These are phyloP conservation scores for Bretziella fagacearum DNA, from an alignment of 2,329 filamentous ascomycete genomes.

Conservation along the genomic window DNA sequence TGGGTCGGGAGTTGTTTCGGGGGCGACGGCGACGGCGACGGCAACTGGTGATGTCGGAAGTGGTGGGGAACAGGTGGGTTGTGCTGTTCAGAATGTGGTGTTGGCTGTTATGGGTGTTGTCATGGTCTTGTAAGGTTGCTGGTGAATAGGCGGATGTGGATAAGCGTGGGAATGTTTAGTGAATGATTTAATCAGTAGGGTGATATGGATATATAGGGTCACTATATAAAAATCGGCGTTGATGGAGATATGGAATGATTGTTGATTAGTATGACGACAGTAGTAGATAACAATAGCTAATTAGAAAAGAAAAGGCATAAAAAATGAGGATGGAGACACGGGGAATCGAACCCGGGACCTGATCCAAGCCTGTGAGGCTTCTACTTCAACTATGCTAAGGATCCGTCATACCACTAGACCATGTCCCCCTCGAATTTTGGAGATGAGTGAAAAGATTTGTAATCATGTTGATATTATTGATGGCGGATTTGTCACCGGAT, in stretches of 20 bases:
- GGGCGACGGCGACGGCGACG: background rate
- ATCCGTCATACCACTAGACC: constrained; percentile 14
- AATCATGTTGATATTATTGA: background rate
- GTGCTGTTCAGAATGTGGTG: too few species aligned
- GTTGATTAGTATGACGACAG: too few species aligned
- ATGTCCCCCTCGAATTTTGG: constrained; percentile 5
- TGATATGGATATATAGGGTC: too few species aligned
- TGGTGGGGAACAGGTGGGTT: background rate
- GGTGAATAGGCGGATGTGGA: too few species aligned
- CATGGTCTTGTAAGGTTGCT: too few species aligned
- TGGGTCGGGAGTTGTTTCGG: background rate
- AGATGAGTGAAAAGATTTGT: background rate
- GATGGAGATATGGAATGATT: too few species aligned
- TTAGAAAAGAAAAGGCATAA: background rate
- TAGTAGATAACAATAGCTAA: too few species aligned
- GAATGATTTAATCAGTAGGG: too few species aligned
- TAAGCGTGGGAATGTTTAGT: too few species aligned
- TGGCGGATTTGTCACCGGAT: too few species aligned
- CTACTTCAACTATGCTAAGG: constrained; percentile 9
- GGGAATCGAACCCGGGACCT: constrained; percentile 16
- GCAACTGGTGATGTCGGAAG: background rate
- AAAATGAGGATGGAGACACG: constrained; percentile 11
- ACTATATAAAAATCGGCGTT: too few species aligned
- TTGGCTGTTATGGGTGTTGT: too few species aligned
- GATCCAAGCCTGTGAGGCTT: constrained; percentile 8